A percentile compares a stretch with the other conserved stretches of the same genome.
phyloP scores from a whole-genome alignment of 306 rosid species.

The Prosopis cineraria region DNA sequence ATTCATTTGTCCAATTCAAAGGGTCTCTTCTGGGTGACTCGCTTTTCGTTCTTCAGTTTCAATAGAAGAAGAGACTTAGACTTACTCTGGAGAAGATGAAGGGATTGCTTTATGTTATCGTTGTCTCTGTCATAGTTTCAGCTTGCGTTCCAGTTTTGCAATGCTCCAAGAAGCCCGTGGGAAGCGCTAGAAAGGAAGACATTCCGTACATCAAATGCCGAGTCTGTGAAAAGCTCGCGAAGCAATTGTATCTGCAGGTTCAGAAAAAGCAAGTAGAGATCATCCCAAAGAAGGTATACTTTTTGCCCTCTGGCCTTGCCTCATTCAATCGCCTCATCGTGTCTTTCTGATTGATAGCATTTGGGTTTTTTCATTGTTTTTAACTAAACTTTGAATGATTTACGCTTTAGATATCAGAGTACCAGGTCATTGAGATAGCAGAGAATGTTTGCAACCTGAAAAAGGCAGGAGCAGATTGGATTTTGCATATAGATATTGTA shows the following conservation, averaged over 20 bases:
- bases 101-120: slow-evolving; percentile 29
- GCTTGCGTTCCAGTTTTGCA: slow-evolving; percentile 55
- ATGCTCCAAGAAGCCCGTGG: slow-evolving; percentile 62
- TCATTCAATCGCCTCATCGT: neutral
- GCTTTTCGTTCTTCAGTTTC: neutral
- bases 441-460: slow-evolving; percentile 93
- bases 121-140: slow-evolving; percentile 48
- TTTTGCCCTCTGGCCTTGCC: slow-evolving; percentile 24
- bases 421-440: slow-evolving; percentile 81
- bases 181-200: slow-evolving; percentile 72
- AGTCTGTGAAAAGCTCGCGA: slow-evolving; percentile 83
- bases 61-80: neutral
- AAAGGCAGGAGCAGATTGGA: slow-evolving; percentile 93
- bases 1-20: neutral
- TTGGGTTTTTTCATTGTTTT: slow-evolving; percentile 24
- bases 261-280: slow-evolving; percentile 70
- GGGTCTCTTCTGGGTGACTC: neutral
- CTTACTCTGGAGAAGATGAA: slow-evolving; percentile 43
- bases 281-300: slow-evolving; percentile 70
- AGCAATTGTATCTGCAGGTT: slow-evolving; percentile 67
- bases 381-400: slow-evolving; percentile 10
- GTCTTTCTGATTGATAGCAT: slow-evolving; percentile 9
- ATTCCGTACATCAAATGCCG: slow-evolving; percentile 84
- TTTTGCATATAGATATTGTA: slow-evolving; percentile 76
- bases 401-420: slow-evolving; percentile 79